Evolutionary conservation across 1,139 yeast genomes (phyloP).

Genomic region (Hemisphaericaspora subhashii): DNA sequence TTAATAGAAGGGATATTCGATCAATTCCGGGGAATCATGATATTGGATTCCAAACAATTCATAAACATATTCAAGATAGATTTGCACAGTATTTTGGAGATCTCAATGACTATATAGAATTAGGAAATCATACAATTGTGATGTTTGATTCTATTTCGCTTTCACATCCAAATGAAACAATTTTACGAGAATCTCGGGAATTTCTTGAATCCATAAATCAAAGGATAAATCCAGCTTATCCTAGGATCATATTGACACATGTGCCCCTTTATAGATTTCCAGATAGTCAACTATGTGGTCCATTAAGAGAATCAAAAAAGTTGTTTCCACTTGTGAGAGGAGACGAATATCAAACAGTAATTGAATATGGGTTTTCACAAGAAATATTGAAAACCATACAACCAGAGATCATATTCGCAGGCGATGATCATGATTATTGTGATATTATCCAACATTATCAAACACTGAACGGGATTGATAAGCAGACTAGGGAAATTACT

Average conservation of each 20-base stretch:
- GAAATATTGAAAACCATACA: conserved; percentile 53
- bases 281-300: conserved; percentile 40
- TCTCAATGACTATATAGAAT: conserved; percentile 50
- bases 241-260: conserved; percentile 64
- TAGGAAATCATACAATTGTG: conserved; percentile 78
- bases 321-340: conserved; percentile 73
- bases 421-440: conserved; percentile 97
- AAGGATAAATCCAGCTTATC: conserved; percentile 35
- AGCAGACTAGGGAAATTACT: conserved; percentile 68
- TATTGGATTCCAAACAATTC: conserved; percentile 80
- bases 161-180: conserved; percentile 40
- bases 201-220: conserved; percentile 27
- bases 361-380: conserved; percentile 56
- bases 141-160: conserved; percentile 80
- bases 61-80: conserved; percentile 54
- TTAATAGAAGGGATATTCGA: conserved; percentile 50
- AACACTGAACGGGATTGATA: conserved; percentile 26
- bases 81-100: conserved; percentile 76
- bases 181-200: conserved; percentile 1
- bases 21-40: conserved; percentile 94
- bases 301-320: conserved; percentile 47
- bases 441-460: conserved; percentile 61
- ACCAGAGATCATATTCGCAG: conserved; percentile 77
- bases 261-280: conserved; percentile 49
- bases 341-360: conserved; percentile 53